Evolutionary conservation across 2,329 filamentous ascomycete species (phyloP).

Genomic region (Aureobasidium sp.): DNA sequence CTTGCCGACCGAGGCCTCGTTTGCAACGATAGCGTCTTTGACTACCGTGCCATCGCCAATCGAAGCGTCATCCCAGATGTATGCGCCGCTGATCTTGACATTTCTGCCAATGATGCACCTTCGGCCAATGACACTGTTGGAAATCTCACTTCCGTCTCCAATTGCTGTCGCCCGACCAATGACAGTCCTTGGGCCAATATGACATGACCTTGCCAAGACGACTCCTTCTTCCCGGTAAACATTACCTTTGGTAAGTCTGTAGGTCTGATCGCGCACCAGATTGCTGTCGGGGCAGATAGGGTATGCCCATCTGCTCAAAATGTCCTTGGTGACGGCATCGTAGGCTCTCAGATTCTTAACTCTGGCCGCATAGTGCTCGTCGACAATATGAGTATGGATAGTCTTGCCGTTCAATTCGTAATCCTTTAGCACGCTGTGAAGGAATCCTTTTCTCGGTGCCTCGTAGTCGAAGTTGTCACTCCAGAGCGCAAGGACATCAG

Average conservation of each 20-base stretch:
- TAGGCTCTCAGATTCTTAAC: constrained; percentile 84
- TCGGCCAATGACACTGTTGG: constrained; percentile 73
- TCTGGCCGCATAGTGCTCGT: constrained; percentile 76
- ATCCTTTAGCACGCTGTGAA: constrained; percentile 90
- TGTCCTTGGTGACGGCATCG: constrained; percentile 78
- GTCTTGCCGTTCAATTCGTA: constrained; percentile 95
- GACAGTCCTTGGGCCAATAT: constrained; percentile 61
- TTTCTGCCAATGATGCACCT: constrained; percentile 82
- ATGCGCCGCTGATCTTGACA: constrained; percentile 69
- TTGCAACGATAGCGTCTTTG: constrained; percentile 67
- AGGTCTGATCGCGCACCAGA: constrained; percentile 68
- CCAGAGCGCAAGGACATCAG: constrained; percentile 90
- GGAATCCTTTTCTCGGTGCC: constrained; percentile 75
- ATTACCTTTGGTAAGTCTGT: constrained; percentile 61
- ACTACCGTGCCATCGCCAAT: constrained; percentile 70
- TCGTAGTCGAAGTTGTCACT: constrained; percentile 98
- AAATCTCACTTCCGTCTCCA: constrained; percentile 62
- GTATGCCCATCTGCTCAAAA: constrained; percentile 81
- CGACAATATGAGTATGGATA: constrained; percentile 83
- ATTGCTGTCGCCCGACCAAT: constrained; percentile 71
- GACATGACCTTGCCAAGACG: constrained; percentile 63
- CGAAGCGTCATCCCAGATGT: constrained; percentile 78
- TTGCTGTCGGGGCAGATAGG: constrained; percentile 88
- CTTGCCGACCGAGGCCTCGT: constrained; percentile 63
- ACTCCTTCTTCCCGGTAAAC: constrained; percentile 76